Evolutionary conservation across 768 basidiomycete species (phyloP), one percentile per base, ranked within the genome.

Genomic region (Leccinum broughii): DNA sequence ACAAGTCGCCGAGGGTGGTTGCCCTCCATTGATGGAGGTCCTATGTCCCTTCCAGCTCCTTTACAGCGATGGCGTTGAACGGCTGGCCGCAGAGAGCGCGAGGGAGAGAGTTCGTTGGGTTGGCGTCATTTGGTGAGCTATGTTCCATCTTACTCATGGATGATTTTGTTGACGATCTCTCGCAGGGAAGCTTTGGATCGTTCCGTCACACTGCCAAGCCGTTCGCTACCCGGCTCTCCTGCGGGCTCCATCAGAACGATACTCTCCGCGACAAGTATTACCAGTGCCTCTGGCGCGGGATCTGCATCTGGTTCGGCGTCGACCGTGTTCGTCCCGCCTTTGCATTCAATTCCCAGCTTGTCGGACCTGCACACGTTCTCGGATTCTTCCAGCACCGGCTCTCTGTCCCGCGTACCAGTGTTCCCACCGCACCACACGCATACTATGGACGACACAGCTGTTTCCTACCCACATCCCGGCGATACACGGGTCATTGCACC

Each of bases 71-170:
- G 94, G 95, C 1, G 86, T 94, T 2, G 95, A 97, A 71, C 76
- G 95, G 8, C 71, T 97, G 26, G 94, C 88, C 6, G 88, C 92
- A n/a, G 94, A 95, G 70, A 94, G 91, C 64, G 82, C 93, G 7
- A 73, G 90, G 59, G 91, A 95, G 71, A 80, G 94, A 65, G 88
- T 93, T 55, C 85, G 89, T 72, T 97, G 95, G 95, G 93, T 95
- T 13, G 91, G 90, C 67, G 84, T 92, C 5, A 83, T 97, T 57
- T 94, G 92, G 95, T 93, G 68, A 1, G 52, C 85, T 77, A 1
- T 15, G 22, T 11, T 26, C 39, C 54, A 35, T 24, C 44, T 51
- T 34, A 14, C 10, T 24, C 39, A 22, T 26, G 7, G n/a, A n/a
- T n/a, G n/a, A n/a, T n/a, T n/a, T n/a, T n/a, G n/a, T n/a, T n/a